Evolutionary conservation across 495 filamentous ascomycete species (phyloP), one percentile per base, ranked within the genome.

Genomic region (Amniculicola lignicola): DNA sequence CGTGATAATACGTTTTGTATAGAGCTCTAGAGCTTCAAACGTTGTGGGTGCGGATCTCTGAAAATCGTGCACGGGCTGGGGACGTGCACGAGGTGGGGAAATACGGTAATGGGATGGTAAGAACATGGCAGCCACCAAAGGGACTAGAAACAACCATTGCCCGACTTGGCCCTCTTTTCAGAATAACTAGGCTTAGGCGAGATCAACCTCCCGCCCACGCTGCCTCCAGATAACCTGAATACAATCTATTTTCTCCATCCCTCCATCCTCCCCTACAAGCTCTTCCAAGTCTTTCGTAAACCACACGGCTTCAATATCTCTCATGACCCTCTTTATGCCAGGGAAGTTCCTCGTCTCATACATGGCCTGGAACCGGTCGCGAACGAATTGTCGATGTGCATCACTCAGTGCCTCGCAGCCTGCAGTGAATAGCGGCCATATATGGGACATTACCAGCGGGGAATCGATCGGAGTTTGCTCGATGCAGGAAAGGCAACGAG

Each of bases 291-390:
- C 44, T 27, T 48, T 48, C 5, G 44, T 27, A 5, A 14, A 14
- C 44, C 44, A 48, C 4, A 48, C 44, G 4, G 29, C 44, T 15
- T 48, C 44, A 33, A 48, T 33, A 22, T 48, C 44, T 29, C 44
- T 11, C 14, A 48, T 18, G 28, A 48, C 35, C 4, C 28, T 7
- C 14, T 29, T 48, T n/a, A 29, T 10, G 44, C 44, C 35, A 4
- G 44, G 44, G 19, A 48, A 48, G 12, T 7, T 11, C 27, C 44
- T 5, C 9, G 44, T 7, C 4, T 12, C 11, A 18, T 48, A 48
- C 44, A 48, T 48, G 9, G 5, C 28, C 11, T 9, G n/a, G 35
- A 29, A 48, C 4, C 44, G 28, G 4, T 15, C 24, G 4, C 44
- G 23, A 12, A 48, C 44, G 19, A 35, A 48, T 16, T 33, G 7